phyloP scores from a whole-genome alignment of 2,329 filamentous ascomycete genomes.

The Colletotrichum orchidophilum region DNA sequence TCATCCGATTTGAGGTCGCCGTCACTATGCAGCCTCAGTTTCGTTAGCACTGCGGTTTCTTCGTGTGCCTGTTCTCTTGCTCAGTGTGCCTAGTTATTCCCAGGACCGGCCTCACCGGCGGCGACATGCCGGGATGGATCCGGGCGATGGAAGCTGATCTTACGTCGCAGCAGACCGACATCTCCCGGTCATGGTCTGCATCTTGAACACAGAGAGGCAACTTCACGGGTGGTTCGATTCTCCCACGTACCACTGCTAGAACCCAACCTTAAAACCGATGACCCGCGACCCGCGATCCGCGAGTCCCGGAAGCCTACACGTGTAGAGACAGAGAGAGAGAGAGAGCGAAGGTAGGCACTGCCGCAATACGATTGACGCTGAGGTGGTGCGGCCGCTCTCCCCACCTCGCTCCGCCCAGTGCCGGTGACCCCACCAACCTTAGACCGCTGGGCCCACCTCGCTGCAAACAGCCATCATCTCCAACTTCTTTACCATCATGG shows the following conservation, averaged over 20 bases:
- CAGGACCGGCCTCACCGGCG: neutral
- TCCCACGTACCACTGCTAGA: neutral
- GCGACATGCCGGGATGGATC: conserved; percentile 1
- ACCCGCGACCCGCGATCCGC: neutral
- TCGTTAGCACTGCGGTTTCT: neutral
- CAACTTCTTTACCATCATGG: neutral
- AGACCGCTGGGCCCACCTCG: neutral
- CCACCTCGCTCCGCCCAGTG: neutral
- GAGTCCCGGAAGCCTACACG: conserved; percentile 8
- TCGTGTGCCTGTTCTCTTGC: neutral
- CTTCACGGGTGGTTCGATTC: too few relatives aligned
- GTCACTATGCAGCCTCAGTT: neutral
- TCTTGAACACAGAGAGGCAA: neutral
- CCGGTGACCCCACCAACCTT: neutral
- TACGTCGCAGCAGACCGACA: neutral
- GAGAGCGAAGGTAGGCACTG: neutral
- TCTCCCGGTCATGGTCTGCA: neutral
- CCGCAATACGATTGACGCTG: conserved; percentile 9
- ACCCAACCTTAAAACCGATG: conserved; percentile 1
- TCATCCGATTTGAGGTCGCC: neutral
- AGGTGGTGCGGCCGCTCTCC: neutral
- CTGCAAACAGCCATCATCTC: neutral
- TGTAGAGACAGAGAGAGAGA: too few relatives aligned
- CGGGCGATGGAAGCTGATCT: neutral
- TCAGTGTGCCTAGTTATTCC: neutral